A percentile compares a stretch with the other conserved stretches of the same genome.
phyloP scores from a whole-genome alignment of 805 yeast genomes.

The Kodamaea hsintzibuensis region DNA sequence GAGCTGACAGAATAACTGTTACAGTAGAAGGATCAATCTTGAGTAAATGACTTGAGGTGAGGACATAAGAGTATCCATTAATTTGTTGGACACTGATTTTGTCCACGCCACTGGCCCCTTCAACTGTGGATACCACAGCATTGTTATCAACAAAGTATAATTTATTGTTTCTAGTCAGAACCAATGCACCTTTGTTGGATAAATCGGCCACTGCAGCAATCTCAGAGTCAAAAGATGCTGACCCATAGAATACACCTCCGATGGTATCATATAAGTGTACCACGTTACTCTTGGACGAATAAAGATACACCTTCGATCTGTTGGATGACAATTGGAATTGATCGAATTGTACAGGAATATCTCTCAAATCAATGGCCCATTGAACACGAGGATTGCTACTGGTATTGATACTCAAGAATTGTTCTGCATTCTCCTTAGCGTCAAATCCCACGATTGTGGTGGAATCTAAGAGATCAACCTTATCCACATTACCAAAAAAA shows the following conservation, averaged over 20 bases:
- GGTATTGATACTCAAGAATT: constrained; percentile 16
- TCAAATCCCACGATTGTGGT: constrained; percentile 18
- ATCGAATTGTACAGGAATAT: constrained; percentile 8
- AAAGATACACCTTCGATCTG: constrained; percentile 15
- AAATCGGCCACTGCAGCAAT: constrained; percentile 11
- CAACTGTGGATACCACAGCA: not conserved
- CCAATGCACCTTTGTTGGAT: constrained; percentile 16
- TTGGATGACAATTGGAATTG: constrained; percentile 10
- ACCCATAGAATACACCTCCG: constrained; percentile 15
- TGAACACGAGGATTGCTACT: constrained; percentile 5
- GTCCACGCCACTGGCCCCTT: not conserved
- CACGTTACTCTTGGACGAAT: constrained; percentile 10
- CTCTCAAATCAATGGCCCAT: constrained; percentile 22
- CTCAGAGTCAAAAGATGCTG: constrained; percentile 10
- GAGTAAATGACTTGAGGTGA: constrained; percentile 11
- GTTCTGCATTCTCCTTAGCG: constrained; percentile 7
- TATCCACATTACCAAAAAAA: constrained; percentile 9
- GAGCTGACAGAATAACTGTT: not conserved
- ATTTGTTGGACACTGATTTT: constrained; percentile 8
- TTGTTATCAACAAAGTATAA: constrained; percentile 10
- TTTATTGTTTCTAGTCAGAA: constrained; percentile 14
- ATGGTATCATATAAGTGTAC: constrained; percentile 15
- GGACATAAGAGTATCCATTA: constrained; percentile 16
- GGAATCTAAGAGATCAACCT: constrained; percentile 17
- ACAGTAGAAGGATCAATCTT: constrained; percentile 9